These are phyloP conservation scores for Phytomonas sp. DNA, from an alignment of 208 protist genomes.

Conservation along the genomic window DNA sequence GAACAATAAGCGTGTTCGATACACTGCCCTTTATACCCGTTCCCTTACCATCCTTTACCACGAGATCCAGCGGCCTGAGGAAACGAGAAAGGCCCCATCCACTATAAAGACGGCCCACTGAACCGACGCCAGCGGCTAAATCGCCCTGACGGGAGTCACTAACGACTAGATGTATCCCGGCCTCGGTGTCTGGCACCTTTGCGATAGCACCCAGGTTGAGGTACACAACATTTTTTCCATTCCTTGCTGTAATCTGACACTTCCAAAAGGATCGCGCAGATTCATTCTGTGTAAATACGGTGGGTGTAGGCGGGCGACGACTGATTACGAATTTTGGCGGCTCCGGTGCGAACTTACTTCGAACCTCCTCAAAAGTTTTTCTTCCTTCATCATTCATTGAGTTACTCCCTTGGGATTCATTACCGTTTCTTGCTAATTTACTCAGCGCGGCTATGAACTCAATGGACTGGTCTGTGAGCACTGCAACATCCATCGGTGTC, in stretches of 20 bases:
- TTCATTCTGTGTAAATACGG: background rate
- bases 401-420: background rate
- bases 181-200: background rate
- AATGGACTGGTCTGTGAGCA: conserved; percentile 34
- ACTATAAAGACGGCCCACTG: background rate
- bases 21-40: background rate
- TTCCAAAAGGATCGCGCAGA: background rate
- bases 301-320: conserved; percentile 22
- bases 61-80: background rate
- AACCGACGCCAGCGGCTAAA: background rate
- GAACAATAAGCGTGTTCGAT: background rate
- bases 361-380: conserved; percentile 33
- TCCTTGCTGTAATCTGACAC: background rate
- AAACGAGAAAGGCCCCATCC: background rate
- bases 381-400: background rate
- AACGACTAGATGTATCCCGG: background rate
- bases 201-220: background rate
- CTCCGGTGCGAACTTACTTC: conserved; percentile 32
- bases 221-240: background rate
- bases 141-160: background rate
- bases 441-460: conserved; percentile 21
- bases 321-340: conserved; percentile 71
- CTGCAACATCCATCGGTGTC: conserved; percentile 71
- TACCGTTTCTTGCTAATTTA: background rate
- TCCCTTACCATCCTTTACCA: background rate